Evolutionary conservation across 192 early-diverging fungal species (phyloP).

Genomic region (Umbelopsis vinacea): DNA sequence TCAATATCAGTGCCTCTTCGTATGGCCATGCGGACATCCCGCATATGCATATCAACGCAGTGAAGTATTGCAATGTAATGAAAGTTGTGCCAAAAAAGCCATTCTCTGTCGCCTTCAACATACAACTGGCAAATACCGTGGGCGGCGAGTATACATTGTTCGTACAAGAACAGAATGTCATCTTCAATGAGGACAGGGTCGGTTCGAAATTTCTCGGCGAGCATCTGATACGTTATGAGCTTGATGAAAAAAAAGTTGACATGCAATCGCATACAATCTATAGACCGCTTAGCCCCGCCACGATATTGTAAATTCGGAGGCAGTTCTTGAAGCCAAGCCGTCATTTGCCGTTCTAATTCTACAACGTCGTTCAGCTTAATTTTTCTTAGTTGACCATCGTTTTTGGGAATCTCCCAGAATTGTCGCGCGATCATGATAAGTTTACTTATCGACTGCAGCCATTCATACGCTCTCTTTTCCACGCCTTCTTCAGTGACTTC

Average conservation of each 20-base stretch:
- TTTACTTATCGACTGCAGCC: not conserved
- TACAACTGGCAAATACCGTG: constrained; percentile 4
- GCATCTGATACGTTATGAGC: constrained; percentile 13
- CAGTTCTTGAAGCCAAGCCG: not conserved
- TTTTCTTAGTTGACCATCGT: not conserved
- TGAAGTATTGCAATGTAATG: constrained; percentile 6
- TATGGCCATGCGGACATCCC: not conserved
- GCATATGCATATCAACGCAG: constrained; percentile 11
- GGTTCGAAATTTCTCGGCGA: not conserved
- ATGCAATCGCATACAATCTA: constrained; percentile 13
- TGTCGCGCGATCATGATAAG: constrained; percentile 3
- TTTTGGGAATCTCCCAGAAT: constrained; percentile 8
- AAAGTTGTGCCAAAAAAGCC: constrained; percentile 10
- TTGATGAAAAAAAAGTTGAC: constrained; percentile 17
- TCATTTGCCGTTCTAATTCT: constrained; percentile 8
- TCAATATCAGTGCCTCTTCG: not conserved
- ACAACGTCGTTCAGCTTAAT: not conserved
- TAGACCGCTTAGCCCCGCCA: constrained; percentile 4
- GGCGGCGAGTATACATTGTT: constrained; percentile 7
- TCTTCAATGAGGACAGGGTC: not conserved
- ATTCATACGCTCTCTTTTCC: not conserved
- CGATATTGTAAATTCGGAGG: constrained; percentile 17
- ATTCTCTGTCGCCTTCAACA: not conserved
- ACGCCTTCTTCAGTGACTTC: not conserved
- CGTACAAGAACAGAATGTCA: constrained; percentile 2